These are phyloP conservation scores for Sistotremastrum niveocremeum DNA, from an alignment of 768 basidiomycete genomes.

Conservation along the genomic window DNA sequence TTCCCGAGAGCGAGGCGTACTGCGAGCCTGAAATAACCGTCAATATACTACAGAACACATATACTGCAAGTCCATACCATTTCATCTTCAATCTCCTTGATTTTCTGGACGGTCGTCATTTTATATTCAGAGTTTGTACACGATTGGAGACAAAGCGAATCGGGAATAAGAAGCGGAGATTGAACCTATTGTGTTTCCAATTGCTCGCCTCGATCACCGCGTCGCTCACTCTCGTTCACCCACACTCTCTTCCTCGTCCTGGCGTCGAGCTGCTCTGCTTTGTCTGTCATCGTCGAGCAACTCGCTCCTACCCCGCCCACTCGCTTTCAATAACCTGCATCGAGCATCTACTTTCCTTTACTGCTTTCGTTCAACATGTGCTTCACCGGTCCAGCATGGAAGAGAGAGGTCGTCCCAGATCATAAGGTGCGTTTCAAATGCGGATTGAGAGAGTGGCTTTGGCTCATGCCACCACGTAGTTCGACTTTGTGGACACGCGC, in stretches of 20 bases:
- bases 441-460: background rate
- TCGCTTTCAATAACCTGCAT: conserved; percentile 1
- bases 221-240: background rate
- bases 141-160: background rate
- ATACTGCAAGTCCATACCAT: conserved; percentile 46
- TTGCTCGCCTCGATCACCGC: background rate
- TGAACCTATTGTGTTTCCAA: background rate
- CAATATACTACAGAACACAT: conserved; percentile 9
- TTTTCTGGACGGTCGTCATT: conserved; percentile 89
- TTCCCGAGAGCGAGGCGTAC: conserved; percentile 29
- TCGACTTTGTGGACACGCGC: conserved; percentile 89
- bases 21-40: conserved; percentile 49
- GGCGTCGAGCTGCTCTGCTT: background rate
- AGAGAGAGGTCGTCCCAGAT: conserved; percentile 92
- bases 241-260: background rate
- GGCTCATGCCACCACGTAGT: conserved; percentile 33
- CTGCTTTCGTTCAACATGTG: too few relatives aligned
- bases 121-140: conserved; percentile 13
- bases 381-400: conserved; percentile 80
- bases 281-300: background rate
- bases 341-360: conserved; percentile 3
- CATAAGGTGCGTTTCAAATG: conserved; percentile 63
- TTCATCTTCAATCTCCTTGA: conserved; percentile 96
- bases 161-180: conserved; percentile 4
- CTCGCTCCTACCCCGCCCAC: background rate